Evolutionary conservation across 768 basidiomycete species (phyloP).

Genomic region (Pholiota molesta): DNA sequence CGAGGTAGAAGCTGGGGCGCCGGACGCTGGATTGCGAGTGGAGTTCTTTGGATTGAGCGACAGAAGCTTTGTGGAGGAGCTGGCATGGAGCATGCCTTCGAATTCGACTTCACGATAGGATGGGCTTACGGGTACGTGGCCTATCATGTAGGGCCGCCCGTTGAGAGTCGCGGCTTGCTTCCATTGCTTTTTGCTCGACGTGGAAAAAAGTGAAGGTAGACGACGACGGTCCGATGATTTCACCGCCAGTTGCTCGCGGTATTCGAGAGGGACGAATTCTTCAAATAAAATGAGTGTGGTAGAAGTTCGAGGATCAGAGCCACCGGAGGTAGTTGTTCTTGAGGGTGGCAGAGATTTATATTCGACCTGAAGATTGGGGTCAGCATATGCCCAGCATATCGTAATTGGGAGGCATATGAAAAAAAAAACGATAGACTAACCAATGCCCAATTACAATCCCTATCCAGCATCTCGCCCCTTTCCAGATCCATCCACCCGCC

Average conservation of each 20-base stretch:
- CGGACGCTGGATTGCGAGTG: conserved; percentile 18
- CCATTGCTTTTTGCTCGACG: conserved; percentile 63
- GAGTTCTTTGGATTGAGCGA: conserved; percentile 35
- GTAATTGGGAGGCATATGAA: neutral
- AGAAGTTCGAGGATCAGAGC: conserved; percentile 70
- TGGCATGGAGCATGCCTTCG: conserved; percentile 69
- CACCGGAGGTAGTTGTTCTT: conserved; percentile 36
- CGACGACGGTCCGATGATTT: conserved; percentile 56
- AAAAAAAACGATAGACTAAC: conserved; percentile 46
- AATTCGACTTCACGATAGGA: conserved; percentile 74
- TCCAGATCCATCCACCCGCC: conserved; percentile 86
- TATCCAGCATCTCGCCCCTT: conserved; percentile 70
- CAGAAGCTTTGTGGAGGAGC: conserved; percentile 48
- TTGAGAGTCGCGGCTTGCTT: conserved; percentile 84
- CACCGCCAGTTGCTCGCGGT: conserved; percentile 73
- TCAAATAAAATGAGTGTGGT: conserved; percentile 83
- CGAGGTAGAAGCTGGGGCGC: conserved; percentile 12
- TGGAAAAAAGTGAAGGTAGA: conserved; percentile 69
- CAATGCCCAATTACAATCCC: conserved; percentile 92
- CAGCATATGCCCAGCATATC: neutral
- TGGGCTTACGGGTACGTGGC: conserved; percentile 54
- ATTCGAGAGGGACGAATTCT: conserved; percentile 91
- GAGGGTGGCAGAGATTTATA: conserved; percentile 74
- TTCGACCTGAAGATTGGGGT: conserved; percentile 62
- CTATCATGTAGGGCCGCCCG: conserved; percentile 74